These are phyloP conservation scores for Ceratonia siliqua DNA, from an alignment of 306 rosid species.

Conservation along the genomic window DNA sequence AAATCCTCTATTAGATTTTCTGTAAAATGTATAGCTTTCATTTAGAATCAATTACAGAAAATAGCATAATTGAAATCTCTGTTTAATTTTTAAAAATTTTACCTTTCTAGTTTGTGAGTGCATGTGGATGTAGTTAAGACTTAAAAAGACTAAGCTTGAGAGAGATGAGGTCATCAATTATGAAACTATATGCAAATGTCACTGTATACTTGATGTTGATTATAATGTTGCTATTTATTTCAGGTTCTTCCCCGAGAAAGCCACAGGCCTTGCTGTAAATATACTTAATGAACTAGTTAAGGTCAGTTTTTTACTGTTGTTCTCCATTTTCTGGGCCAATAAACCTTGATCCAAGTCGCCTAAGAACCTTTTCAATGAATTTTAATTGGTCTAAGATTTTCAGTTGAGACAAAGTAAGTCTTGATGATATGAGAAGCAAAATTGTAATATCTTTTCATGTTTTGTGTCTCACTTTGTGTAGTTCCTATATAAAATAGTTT, in stretches of 20 bases:
- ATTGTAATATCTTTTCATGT: conserved; percentile 21
- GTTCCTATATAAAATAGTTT: background rate
- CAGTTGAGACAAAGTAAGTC: background rate
- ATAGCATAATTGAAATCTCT: too few species aligned
- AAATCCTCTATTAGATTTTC: too few species aligned
- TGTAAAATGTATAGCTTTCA: too few species aligned
- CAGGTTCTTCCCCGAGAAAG: conserved; percentile 96
- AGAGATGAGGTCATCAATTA: conserved; percentile 6
- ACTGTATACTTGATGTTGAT: conserved; percentile 12
- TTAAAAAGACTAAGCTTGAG: too few species aligned
- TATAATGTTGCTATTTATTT: conserved; percentile 30
- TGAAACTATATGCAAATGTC: conserved; percentile 2
- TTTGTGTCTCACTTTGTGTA: background rate
- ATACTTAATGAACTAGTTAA: conserved; percentile 73
- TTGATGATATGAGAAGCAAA: conserved; percentile 7
- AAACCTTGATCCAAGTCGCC: background rate
- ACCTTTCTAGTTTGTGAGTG: too few species aligned
- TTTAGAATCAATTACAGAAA: too few species aligned
- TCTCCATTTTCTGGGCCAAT: background rate
- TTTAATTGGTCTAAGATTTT: conserved; percentile 3
- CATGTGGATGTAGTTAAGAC: too few species aligned
- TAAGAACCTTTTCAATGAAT: conserved; percentile 7
- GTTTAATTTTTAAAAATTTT: too few species aligned
- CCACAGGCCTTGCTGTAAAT: conserved; percentile 62
- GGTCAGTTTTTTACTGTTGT: conserved; percentile 50